Percentiles rank a stretch among this genome's conserved stretches.
Conservation (phyloP, 1,284 basidiomycete species). For the Ganoderma lucidum region DNA sequence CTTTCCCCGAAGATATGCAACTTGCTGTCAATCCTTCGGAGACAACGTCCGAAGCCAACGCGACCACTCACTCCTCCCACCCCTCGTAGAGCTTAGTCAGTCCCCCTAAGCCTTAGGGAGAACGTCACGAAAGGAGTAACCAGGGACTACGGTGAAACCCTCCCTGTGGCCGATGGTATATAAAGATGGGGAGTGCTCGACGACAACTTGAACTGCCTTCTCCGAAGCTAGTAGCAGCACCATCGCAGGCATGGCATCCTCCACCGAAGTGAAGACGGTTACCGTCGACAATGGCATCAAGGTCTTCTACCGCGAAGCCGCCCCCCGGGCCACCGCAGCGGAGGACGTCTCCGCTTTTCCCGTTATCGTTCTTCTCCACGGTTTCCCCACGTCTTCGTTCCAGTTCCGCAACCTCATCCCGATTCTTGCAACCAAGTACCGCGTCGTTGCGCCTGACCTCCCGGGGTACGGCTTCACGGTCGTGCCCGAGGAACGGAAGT, state of each 20-base stretch:
- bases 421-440: constrained; percentile 49
- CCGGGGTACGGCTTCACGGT: constrained; percentile 59
- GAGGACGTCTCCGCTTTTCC: constrained; percentile 31
- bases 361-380: constrained; percentile 53
- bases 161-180: not conserved
- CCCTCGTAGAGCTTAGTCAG: not conserved
- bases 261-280: constrained; percentile 36
- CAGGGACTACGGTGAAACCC: too few species aligned
- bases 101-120: not conserved
- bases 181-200: not conserved
- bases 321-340: constrained; percentile 30
- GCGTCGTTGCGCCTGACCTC: constrained; percentile 57
- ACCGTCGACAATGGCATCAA: constrained; percentile 45
- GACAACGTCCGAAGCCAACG: not conserved
- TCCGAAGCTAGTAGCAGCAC: not conserved
- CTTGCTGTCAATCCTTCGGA: not conserved
- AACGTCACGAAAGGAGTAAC: not conserved
- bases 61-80: not conserved
- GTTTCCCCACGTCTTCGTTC: constrained; percentile 55
- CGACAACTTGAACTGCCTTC: not conserved
- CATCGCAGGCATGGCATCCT: constrained; percentile 15
- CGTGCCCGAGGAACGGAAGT: constrained; percentile 45
- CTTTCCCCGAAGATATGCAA: not conserved
- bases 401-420: constrained; percentile 58
- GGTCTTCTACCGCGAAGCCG: constrained; percentile 54